Base-by-base conservation (phyloP, 1,284 basidiomycete genomes). In the Sporisorium sorghi region DNA sequence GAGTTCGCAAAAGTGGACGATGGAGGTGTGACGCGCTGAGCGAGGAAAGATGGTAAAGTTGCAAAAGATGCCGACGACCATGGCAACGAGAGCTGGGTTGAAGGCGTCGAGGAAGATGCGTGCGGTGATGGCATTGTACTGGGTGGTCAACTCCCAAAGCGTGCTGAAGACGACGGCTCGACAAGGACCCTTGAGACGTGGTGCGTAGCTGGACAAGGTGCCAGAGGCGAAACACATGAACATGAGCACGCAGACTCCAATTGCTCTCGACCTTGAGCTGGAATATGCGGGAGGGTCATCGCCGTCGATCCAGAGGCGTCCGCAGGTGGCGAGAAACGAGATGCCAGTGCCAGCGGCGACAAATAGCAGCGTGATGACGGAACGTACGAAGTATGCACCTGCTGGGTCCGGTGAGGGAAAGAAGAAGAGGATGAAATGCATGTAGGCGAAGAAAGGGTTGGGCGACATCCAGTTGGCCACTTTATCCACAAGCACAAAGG, bases 361-460 rank as follows among this genome's bases (percentile, higher is more conserved):
- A 12, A 56, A 69, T 17, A 77, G 11, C 15, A 82, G 35, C 8
- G 66, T 62, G 24, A 83, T 62, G 35, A 78, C 30, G 10, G 74
- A 73, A 1, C 54, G 46, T 48, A 82, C 78, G 15, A 82, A 21
- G 37, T 76, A 79, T 12, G 71, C 61, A 15, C 79, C 80, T 26
- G 79, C 55, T 3, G 78, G 71, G 24, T 56, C 63, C 2, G 67
- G 68, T 0, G 65, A 64, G 0, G 81, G 80, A 23, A 71, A 83
- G 66, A 82, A 80, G 61, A 80, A 80, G 23, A 80, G 71, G 47
- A 67, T 53, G 32, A 51, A 66, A 58, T 58, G 69, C 56, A 66
- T 60, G 51, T 65, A 77, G 46, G 54, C 47, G 33, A 79, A 71
- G 48, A 73, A 79, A 12, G 72, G 65, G 19, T 60, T 51, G 2